Percentiles rank a stretch among this genome's conserved stretches.
phyloP scores from a whole-genome alignment of 768 basidiomycete species.

The Suillus lakei region DNA sequence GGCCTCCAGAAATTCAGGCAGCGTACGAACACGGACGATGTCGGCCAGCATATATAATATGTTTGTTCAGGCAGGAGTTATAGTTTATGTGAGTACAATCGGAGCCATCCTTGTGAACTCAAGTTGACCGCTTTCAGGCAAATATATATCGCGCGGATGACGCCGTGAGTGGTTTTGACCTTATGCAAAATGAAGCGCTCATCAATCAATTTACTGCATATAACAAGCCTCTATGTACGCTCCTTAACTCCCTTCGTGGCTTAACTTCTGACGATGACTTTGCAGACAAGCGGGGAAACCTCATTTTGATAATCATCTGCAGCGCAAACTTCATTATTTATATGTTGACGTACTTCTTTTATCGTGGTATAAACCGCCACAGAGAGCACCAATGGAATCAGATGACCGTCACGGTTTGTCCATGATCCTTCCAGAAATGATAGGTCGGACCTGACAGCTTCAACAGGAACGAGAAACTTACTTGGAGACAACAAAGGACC shows the following conservation, averaged over 20 bases:
- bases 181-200: background rate
- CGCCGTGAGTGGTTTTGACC: constrained; percentile 34
- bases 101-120: background rate
- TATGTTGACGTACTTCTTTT: constrained; percentile 56
- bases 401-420: constrained; percentile 50
- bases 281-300: constrained; percentile 63
- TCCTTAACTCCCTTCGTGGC: no score
- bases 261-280: background rate
- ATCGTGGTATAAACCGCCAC: constrained; percentile 52
- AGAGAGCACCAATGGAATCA: constrained; percentile 57
- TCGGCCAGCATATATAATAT: constrained; percentile 60
- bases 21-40: constrained; percentile 57
- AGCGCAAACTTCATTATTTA: constrained; percentile 60
- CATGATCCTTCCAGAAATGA: constrained; percentile 24
- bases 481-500: constrained; percentile 62
- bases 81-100: constrained; percentile 47
- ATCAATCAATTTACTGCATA: background rate
- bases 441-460: constrained; percentile 27
- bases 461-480: constrained; percentile 60
- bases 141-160: constrained; percentile 62
- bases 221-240: constrained; percentile 28
- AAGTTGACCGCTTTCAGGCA: constrained; percentile 37
- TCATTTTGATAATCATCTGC: constrained; percentile 56
- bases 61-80: constrained; percentile 62
- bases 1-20: constrained; percentile 64